Base-by-base conservation (phyloP, 768 basidiomycete genomes). In the Collybia sp. region DNA sequence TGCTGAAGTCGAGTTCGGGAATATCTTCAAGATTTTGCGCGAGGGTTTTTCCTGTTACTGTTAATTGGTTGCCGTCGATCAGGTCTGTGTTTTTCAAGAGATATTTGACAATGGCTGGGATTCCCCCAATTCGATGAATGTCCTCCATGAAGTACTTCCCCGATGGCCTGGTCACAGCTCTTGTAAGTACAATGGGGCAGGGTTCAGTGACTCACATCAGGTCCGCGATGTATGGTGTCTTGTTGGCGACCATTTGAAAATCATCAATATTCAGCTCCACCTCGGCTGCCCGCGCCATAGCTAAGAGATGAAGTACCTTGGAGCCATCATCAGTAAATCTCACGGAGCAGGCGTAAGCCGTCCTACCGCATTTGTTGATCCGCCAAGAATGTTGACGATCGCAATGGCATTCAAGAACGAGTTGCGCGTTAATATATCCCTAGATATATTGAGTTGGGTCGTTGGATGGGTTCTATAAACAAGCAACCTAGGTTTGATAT, bases 91-190 rank as follows among this genome's bases (percentile, higher is more conserved):
- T 69, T 53, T 86, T 84, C 40, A 91, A 67, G 35, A 93, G 74
- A 61, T 91, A 92, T 65, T 92, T 93, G 48, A 93, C 64, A 43
- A 93, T 74, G 1, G 87, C 87, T 0, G 91, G 92, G 44, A 92
- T 79, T 47, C 91, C 91, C 20, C 92, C 91, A 47, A 86, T 80
- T 51, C 75, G 80, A 70, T 93, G 91, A 39, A 93, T 74, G 55
- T 94, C 91, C 63, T 92, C 85, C 89, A 93, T 93, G 57, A 85
- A 82, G 63, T 90, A 93, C 67, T 80, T 80, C 18, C 89, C 91
- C 6, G 88, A 89, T 12, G 89, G 88, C 67, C 83, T 85, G 45
- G 30, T 17, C 43, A 38, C 31, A 47, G 51, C 16, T 40, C 31
- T 31, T 46, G 30, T 5, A 41, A 32, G 25, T 12, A 12, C 43